phyloP scores from a whole-genome alignment of 2,329 filamentous ascomycete genomes.

The Neonectria sp. region DNA sequence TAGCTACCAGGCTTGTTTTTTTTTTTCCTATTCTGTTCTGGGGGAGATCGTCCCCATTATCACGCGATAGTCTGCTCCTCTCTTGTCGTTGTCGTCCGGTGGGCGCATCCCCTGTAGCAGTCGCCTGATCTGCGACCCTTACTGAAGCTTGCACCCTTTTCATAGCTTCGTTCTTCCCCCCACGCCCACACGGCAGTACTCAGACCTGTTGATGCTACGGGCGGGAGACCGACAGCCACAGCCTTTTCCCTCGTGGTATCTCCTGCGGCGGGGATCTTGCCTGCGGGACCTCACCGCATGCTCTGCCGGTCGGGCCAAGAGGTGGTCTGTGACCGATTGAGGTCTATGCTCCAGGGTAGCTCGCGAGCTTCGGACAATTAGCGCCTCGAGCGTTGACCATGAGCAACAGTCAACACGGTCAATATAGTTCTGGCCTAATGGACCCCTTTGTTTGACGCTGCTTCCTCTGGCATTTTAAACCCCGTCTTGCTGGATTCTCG shows the following conservation, averaged over 20 bases:
- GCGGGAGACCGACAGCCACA: conserved; percentile 4
- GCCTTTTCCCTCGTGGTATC: conserved; percentile 10
- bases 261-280: conserved; percentile 14
- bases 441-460: conserved; percentile 1
- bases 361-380: background rate
- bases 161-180: background rate
- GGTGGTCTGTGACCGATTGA: conserved; percentile 11
- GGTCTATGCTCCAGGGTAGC: conserved; percentile 18
- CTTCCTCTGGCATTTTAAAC: background rate
- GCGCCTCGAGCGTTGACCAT: background rate
- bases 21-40: background rate
- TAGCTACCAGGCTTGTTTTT: background rate
- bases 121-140: conserved; percentile 19
- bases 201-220: conserved; percentile 4
- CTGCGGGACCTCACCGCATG: conserved; percentile 3
- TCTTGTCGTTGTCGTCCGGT: conserved; percentile 9
- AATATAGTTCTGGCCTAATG: background rate
- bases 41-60: background rate
- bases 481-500: background rate
- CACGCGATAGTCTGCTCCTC: conserved; percentile 15
- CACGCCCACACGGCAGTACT: conserved; percentile 18
- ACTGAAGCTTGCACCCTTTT: background rate
- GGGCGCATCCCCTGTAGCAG: conserved; percentile 19
- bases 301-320: conserved; percentile 4
- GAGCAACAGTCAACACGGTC: background rate